Percentiles rank a stretch among this genome's conserved stretches.
Conservation (phyloP, 2,329 filamentous ascomycete genomes). For the Sclerotinia nivalis region DNA sequence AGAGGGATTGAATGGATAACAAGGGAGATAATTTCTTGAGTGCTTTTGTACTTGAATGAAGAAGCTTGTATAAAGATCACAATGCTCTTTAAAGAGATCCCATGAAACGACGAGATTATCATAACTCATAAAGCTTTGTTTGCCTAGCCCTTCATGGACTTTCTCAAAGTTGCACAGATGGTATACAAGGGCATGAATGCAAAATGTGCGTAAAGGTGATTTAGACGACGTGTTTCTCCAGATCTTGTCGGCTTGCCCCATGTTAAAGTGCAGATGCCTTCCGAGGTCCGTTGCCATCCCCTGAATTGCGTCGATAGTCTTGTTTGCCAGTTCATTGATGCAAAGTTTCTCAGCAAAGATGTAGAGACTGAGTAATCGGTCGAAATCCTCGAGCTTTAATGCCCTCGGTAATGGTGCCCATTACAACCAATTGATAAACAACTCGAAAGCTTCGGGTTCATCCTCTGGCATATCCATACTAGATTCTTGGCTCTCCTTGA, state of each 20-base stretch:
- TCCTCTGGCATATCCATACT: conserved; percentile 26
- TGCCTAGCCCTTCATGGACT: too few relatives aligned
- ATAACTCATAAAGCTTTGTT: not conserved
- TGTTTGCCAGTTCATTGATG: conserved; percentile 2
- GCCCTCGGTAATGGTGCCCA: not conserved
- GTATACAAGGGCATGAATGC: not conserved
- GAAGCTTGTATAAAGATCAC: not conserved
- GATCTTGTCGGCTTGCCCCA: not conserved
- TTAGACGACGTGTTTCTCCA: not conserved
- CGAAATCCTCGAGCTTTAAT: not conserved
- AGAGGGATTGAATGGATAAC: not conserved
- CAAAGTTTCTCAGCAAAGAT: conserved; percentile 20
- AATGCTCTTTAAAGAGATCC: not conserved
- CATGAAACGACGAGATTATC: not conserved
- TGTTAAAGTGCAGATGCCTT: too few relatives aligned
- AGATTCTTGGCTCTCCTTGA: conserved; percentile 21
- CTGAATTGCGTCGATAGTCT: conserved; percentile 11
- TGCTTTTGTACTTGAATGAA: not conserved
- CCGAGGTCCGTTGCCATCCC: not conserved
- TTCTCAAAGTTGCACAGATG: not conserved
- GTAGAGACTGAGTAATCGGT: conserved; percentile 7
- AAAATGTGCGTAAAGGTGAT: not conserved
- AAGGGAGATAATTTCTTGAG: not conserved
- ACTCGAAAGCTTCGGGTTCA: not conserved
- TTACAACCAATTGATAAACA: conserved; percentile 25